Evolutionary conservation across 192 early-diverging fungal genomes (phyloP), one percentile per base, ranked within the genome.

Genomic region (Piromyces finnis): DNA sequence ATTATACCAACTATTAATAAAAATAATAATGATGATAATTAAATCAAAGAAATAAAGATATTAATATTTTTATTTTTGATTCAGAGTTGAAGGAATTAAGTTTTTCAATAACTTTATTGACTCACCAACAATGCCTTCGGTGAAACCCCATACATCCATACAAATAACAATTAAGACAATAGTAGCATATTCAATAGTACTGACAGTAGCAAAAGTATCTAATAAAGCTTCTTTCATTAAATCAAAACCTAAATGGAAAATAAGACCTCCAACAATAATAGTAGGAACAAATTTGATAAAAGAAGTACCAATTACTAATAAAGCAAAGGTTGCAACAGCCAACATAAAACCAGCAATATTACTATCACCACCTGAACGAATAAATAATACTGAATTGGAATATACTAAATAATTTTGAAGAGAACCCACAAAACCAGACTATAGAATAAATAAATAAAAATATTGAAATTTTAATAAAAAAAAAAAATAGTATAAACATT

Each of bases 231-330:
- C 97, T 78, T 94, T 95, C 35, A 98, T 79, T 30, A 99, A 87
- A 82, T 99, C 98, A 79, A 98, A 84, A 5, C 96, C 98, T 30
- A 99, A 86, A 81, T 97, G 95, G 86, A 99, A 98, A 79, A 99
- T 99, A 14, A 98, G 86, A n/a, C 77, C 91, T 22, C 96, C 97
- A 16, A 99, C 95, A 17, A 98, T 93, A 87, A 98, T 93, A 2
- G 94, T 92, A 9, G 97, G 97, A 28, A 99, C 96, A 83, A 93
- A 96, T 5, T 92, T 91, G 30, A 98, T 94, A 22, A 99, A 92
- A 81, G 92, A 87, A 4, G 92, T 93, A 0, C 97, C 97, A 0
- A 90, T 87, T 9, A 98, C 83, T 87, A 94, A 95, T 36, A 98
- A 83, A 29, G 89, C 87, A 0, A 91, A 81, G 0, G 97, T 95